A percentile compares a stretch with the other conserved stretches of the same genome.
Evolutionary conservation across 2,329 filamentous ascomycete genomes (phyloP).

Genomic region (Calonectria pseudoturangicola): DNA sequence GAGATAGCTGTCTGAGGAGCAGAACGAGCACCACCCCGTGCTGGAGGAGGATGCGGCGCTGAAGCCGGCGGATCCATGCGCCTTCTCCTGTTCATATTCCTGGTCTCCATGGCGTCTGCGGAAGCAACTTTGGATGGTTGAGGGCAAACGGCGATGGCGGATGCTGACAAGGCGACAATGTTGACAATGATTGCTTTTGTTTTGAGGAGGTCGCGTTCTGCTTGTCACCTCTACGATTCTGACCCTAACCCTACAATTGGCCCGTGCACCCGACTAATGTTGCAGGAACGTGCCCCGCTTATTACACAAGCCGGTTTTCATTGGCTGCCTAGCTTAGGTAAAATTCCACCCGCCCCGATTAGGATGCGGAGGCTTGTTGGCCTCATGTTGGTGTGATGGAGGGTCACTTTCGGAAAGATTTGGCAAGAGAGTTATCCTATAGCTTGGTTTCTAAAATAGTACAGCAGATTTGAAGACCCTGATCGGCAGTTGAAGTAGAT

Average conservation of each 20-base stretch:
- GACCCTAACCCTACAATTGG: constrained; percentile 51
- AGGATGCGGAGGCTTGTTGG: constrained; percentile 17
- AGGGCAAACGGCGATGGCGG: background rate
- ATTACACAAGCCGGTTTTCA: constrained; percentile 15
- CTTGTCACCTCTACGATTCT: constrained; percentile 30
- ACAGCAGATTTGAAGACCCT: background rate
- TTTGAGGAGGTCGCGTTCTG: constrained; percentile 34
- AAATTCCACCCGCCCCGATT: constrained; percentile 6
- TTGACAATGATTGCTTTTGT: constrained; percentile 27
- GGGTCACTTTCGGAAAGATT: constrained; percentile 26
- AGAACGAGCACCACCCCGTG: constrained; percentile 44
- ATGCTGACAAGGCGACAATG: background rate
- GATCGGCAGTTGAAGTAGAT: background rate
- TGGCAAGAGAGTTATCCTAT: constrained; percentile 12
- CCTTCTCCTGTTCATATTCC: constrained; percentile 40
- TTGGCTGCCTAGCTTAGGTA: constrained; percentile 22
- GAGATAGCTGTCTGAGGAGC: constrained; percentile 37
- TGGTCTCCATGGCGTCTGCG: constrained; percentile 46
- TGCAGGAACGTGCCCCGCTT: constrained; percentile 4
- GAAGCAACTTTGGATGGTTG: background rate
- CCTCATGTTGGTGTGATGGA: constrained; percentile 22
- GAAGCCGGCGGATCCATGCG: constrained; percentile 37
- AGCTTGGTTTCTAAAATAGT: constrained; percentile 23
- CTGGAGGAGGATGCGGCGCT: constrained; percentile 22
- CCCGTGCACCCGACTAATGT: constrained; percentile 17